Base-by-base conservation (phyloP, 73 alveolate genomes). In the Tetrahymena elliotti region DNA sequence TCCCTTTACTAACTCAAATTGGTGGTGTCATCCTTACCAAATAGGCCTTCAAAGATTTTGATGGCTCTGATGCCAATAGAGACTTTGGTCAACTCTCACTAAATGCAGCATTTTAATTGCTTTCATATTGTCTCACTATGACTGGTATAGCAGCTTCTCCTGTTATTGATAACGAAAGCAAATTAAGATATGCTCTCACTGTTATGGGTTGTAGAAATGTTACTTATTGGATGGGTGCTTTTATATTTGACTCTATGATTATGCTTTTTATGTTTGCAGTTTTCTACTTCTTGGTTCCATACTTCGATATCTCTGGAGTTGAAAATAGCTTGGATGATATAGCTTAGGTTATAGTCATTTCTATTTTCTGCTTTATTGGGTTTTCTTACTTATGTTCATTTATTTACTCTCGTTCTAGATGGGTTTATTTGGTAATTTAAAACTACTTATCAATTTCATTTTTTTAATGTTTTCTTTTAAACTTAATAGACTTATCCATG, bases 191-290 rank as follows among this genome's bases (percentile, higher is more conserved):
- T 40, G 96, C 96, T 38, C 68, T 94, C 35, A 94, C 94, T 38
- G 96, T 83, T 37, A 94, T 94, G 96, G 96, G 96, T n/a, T 94
- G 96, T 38, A 94, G 96, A 83, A 92, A 40, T 22, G 22, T 83
- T 3, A 93, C 96, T 27, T 94, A 94, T 83, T 94, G 96, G 96
- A n/a, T 94, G 11, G 96, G 96, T 15, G 93, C 96, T 12, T 94
- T 40, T 94, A 84, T 93, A 16, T 94, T 94, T 33, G 96, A 94
- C 36, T 94, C 88, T 18, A 22, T 68, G 24, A 68, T 68, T 68
- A 68, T 68, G 88, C 88, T 68, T 24, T 27, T 68, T 68, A 68
- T 68, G 88, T 68, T 68, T 6, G 36, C 36, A 7, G 38, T 68
- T 68, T 68, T 68, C 88, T 68, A 68, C 11, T 68, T 68, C 16